These are phyloP conservation scores for Myxozyma sirexii DNA, from an alignment of 805 yeast genomes.

Conservation along the genomic window DNA sequence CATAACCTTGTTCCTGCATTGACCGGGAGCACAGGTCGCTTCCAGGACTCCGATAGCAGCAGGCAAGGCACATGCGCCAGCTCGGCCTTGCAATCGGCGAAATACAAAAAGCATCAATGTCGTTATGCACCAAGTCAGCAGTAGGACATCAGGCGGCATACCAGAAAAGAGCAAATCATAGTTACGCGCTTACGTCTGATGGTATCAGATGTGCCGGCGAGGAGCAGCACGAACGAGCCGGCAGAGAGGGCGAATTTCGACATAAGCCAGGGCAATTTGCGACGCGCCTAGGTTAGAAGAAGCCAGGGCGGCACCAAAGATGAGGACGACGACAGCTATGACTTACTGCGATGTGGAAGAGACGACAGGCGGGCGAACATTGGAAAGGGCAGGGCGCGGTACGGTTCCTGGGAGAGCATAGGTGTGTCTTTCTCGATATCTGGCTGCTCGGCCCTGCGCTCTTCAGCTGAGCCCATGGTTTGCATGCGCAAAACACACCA, in stretches of 20 bases:
- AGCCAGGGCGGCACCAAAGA: constrained; percentile 49
- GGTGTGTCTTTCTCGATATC: no score
- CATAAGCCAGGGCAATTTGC: constrained; percentile 45
- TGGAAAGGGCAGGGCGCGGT: constrained; percentile 11
- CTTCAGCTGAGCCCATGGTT: no score
- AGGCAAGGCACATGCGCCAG: constrained; percentile 50
- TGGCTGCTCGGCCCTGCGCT: no score
- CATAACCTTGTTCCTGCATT: constrained; percentile 17
- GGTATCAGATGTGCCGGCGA: constrained; percentile 52
- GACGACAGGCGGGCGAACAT: constrained; percentile 46
- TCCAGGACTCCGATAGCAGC: constrained; percentile 53
- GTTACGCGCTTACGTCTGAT: constrained; percentile 49
- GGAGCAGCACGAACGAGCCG: constrained; percentile 49
- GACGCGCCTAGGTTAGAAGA: constrained; percentile 46
- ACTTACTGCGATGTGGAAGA: constrained; percentile 43
- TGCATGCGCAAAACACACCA: no score
- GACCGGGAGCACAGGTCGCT: constrained; percentile 36
- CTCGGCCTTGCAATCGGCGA: constrained; percentile 51
- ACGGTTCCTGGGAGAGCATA: not conserved
- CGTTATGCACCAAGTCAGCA: constrained; percentile 41
- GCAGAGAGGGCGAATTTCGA: constrained; percentile 49
- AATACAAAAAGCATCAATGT: constrained; percentile 46
- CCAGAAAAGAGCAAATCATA: constrained; percentile 42
- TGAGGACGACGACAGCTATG: constrained; percentile 41
- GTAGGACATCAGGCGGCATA: constrained; percentile 44